Evolutionary conservation across 768 basidiomycete species (phyloP), one percentile per base, ranked within the genome.

Genomic region (Collybia mongolica): DNA sequence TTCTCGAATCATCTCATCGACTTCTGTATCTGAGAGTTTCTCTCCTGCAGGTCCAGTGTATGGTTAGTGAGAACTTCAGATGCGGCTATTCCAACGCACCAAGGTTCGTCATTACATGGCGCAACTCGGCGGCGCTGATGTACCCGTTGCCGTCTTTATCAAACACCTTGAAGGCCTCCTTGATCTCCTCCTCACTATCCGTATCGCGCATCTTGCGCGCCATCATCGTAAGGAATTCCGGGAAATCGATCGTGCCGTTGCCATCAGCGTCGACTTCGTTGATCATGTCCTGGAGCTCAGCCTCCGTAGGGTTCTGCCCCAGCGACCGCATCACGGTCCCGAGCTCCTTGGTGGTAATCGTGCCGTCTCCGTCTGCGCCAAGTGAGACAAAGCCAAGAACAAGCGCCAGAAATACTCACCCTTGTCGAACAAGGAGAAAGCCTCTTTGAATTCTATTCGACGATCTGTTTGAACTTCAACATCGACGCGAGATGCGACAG

Each of bases 391-490:
- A 37, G 47, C 49, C 12, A 26, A 35, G 20, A 19, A 45, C 29
- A 45, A 14, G 12, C 42, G 51, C 51, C 51, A 56, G 42, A 35
- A 39, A 20, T 22, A 70, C 78, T 51, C 53, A 93, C 93, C 90
- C 70, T 93, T 95, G 77, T 97, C 93, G 70, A 98, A 98, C 18
- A 98, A 81, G 52, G 94, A 93, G 76, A 98, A 98, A 44, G 95
- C 95, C 77, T 98, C 96, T 81, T 96, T 98, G 84, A 95, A 98
- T 72, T 96, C 93, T 91, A 57, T 32, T 32, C 32, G 32, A 12
- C 11, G 32, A 55, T 19, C 12, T 44, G 29, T 26, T 37, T 46
- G 32, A 39, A 19, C 32, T 28, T 18, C 14, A 12, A 29, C 8
- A 37, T 48, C 18, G 8, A 17, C 18, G 14, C 23, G 22, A 44